Evolutionary conservation across 2,329 filamentous ascomycete genomes (phyloP), one percentile per base, ranked within the genome.

Genomic region (Westerdykella aurantiaca): DNA sequence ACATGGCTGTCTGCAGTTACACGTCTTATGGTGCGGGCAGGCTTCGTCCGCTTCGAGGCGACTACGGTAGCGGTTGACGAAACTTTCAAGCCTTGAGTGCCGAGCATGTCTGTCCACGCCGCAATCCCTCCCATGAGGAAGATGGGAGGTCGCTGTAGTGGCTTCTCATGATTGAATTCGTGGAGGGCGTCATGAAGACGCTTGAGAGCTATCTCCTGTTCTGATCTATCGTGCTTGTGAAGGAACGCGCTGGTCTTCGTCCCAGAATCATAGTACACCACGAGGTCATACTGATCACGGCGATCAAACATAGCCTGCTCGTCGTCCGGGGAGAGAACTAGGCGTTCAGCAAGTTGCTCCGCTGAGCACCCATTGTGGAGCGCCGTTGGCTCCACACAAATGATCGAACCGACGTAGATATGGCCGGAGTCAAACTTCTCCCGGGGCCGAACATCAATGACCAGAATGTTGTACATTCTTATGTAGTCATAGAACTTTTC

Each of bases 331-430:
- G 81, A 83, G 5, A 93, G 67, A 2, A 88, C 75, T 55, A 90
- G 75, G 47, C 82, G 82, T 47, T 89, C 85, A 14, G 77, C 72
- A 4, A 84, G 69, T 50, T 83, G 73, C 49, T 83, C 80, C 1
- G 79, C 81, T 13, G 81, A 84, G 54, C 81, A 75, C 25, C 80
- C 83, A 37, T 83, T 79, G 43, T 86, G 80, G 38, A 88, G 66
- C 9, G 84, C 78, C 37, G 94, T 79, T 18, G 90, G 88, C 58
- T 98, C 93, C 47, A 98, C 80, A 65, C 93, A 98, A 37, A 98
- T 88, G 33, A 89, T 86, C 5, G 81, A 83, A 44, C 83, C 83
- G 5, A 86, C 82, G 72, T 86, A 85, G 50, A 98, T 89, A 62
- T 98, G 93, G 0, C 93, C 93, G 38, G 84, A 77, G 54, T 97